Evolutionary conservation across 176 grass and related monocot genomes (phyloP).

Genomic region (Coix lacrymajobi): DNA sequence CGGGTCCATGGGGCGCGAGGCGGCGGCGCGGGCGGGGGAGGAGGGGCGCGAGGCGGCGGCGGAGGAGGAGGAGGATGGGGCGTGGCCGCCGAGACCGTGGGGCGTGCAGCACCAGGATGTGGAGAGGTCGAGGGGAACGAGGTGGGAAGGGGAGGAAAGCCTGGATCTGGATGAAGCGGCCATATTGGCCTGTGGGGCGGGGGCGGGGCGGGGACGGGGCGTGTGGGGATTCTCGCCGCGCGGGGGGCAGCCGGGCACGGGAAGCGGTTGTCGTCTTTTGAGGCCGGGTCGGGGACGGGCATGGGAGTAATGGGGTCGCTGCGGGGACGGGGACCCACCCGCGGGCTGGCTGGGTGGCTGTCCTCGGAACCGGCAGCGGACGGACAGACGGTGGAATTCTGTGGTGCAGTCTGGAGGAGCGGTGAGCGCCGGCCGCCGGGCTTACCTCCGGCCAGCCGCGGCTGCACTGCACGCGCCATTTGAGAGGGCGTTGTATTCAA

Average conservation of each 20-base stretch:
- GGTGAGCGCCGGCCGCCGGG: background rate
- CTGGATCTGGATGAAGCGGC: conserved; percentile 39
- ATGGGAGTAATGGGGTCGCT: background rate
- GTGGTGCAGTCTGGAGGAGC: background rate
- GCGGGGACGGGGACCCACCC: background rate
- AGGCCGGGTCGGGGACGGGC: background rate
- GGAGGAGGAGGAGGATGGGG: background rate
- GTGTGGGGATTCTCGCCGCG: conserved; percentile 42
- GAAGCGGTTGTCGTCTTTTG: conserved; percentile 35
- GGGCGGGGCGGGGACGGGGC: background rate
- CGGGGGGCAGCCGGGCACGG: conserved; percentile 24
- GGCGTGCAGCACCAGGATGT: conserved; percentile 58
- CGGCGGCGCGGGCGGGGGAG: background rate
- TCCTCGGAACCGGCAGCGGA: background rate
- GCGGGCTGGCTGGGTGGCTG: background rate
- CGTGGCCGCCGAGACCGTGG: background rate
- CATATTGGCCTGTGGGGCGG: background rate
- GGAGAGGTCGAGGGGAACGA: conserved; percentile 53
- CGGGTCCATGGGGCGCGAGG: conserved; percentile 18
- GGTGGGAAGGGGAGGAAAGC: conserved; percentile 23
- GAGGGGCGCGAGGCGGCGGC: background rate
- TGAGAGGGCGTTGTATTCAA: no score
- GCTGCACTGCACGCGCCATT: background rate
- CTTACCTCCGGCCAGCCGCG: background rate
- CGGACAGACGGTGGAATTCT: background rate